phyloP scores from a whole-genome alignment of 2,329 filamentous ascomycete genomes.

The Fusarium temperatum region DNA sequence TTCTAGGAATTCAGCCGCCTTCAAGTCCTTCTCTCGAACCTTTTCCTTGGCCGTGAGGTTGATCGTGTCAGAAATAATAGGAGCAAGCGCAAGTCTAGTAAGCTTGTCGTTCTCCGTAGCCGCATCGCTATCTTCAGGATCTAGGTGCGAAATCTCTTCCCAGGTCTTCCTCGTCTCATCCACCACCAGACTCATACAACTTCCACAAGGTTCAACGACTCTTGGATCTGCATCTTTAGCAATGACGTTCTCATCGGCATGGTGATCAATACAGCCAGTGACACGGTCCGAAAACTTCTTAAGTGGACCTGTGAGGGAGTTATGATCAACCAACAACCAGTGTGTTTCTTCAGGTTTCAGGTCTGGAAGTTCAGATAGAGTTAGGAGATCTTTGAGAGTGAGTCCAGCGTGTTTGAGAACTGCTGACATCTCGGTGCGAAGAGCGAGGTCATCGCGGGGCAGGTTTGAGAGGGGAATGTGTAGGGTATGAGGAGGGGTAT shows the following conservation, averaged over 20 bases:
- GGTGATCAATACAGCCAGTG: constrained; percentile 78
- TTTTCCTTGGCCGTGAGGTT: constrained; percentile 71
- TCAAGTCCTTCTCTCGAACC: constrained; percentile 68
- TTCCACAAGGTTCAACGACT: constrained; percentile 73
- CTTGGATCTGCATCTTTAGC: constrained; percentile 60
- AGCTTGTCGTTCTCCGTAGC: constrained; percentile 63
- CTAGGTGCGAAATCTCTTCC: constrained; percentile 56
- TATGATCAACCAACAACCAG: constrained; percentile 85
- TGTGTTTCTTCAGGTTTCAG: constrained; percentile 65
- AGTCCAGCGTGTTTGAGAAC: constrained; percentile 71
- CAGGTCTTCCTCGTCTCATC: constrained; percentile 66
- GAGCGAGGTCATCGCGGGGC: constrained; percentile 69
- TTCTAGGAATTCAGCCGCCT: constrained; percentile 68
- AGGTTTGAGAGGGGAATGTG: constrained; percentile 81
- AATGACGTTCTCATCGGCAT: constrained; percentile 74
- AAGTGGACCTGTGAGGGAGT: constrained; percentile 72
- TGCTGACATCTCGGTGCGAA: constrained; percentile 78
- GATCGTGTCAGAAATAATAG: constrained; percentile 77
- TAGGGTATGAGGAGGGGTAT: constrained; percentile 61
- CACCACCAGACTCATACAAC: constrained; percentile 76
- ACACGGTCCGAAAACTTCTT: constrained; percentile 62
- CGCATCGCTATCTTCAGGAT: constrained; percentile 36
- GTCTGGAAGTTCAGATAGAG: constrained; percentile 59
- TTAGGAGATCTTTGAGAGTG: constrained; percentile 70
- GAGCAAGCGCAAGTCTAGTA: constrained; percentile 73